phyloP scores from a whole-genome alignment of 306 rosid genomes.

The Vigna angularis region DNA sequence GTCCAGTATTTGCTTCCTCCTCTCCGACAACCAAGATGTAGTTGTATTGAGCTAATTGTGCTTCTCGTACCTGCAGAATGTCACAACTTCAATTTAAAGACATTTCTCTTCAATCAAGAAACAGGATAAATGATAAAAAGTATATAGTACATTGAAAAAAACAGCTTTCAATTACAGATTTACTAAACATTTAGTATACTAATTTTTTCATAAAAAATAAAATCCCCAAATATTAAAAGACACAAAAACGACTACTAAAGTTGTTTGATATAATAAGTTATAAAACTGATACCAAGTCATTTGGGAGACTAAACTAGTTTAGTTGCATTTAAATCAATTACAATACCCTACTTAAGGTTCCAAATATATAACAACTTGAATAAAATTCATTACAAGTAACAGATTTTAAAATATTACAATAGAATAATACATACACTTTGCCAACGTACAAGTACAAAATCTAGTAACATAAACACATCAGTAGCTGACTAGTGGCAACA shows the following conservation, averaged over 20 bases:
- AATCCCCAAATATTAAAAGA: background rate
- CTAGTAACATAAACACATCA: background rate
- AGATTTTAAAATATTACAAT: background rate
- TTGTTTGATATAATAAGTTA: background rate
- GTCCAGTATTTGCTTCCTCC: slow-evolving; percentile 86
- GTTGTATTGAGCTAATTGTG: slow-evolving; percentile 86
- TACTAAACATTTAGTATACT: background rate
- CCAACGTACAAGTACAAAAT: background rate
- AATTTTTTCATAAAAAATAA: background rate
- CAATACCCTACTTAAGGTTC: background rate
- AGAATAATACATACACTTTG: slow-evolving; percentile 1
- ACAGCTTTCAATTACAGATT: background rate
- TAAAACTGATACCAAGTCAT: background rate
- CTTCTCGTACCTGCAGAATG: slow-evolving; percentile 84
- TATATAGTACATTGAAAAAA: background rate
- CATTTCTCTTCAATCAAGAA: slow-evolving; percentile 6
- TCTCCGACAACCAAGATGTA: slow-evolving; percentile 94
- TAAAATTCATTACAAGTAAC: background rate
- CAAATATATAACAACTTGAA: background rate
- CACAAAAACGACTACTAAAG: background rate
- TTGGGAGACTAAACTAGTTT: background rate
- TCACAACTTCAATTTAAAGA: slow-evolving; percentile 36
- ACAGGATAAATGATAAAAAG: background rate
- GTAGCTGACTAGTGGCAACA: background rate
- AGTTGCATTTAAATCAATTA: background rate